Evolutionary conservation across 352 stramenopile genomes (phyloP).

Genomic region (Pelagophyceae sp.): DNA sequence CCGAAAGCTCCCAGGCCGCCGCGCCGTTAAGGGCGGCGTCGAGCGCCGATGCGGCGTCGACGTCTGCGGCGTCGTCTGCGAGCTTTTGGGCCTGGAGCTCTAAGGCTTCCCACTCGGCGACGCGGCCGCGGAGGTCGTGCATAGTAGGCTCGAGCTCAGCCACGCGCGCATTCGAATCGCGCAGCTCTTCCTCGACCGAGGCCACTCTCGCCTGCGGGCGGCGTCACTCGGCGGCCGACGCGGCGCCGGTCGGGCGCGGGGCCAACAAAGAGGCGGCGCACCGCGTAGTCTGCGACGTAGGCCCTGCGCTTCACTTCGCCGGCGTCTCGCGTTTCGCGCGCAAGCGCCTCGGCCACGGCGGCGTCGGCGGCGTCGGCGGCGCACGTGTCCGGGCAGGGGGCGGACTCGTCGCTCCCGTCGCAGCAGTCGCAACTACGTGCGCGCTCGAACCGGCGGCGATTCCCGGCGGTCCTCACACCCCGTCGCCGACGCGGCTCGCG

Average conservation of each 20-base stretch:
- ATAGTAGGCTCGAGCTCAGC: neutral
- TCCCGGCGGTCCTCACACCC: neutral
- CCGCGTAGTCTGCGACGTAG: neutral
- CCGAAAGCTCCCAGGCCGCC: neutral
- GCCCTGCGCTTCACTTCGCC: neutral
- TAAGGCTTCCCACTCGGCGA: neutral
- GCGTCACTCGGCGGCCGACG: neutral
- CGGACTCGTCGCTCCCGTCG: slow-evolving; percentile 4
- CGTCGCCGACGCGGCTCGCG: slow-evolving; percentile 6
- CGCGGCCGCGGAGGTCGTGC: neutral
- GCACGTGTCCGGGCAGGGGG: neutral
- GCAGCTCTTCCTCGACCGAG: neutral
- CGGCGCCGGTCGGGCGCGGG: too few species aligned
- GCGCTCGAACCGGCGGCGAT: neutral
- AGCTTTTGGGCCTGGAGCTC: neutral
- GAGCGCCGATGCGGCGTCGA: neutral
- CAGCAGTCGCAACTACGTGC: slow-evolving; percentile 7
- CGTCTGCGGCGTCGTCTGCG: neutral
- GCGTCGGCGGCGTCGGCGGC: neutral
- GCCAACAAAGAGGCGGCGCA: too few species aligned
- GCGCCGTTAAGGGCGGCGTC: neutral
- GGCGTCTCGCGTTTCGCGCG: neutral
- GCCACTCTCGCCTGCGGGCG: neutral
- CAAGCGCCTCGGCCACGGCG: neutral
- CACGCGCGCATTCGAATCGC: neutral